A percentile compares a stretch with the other conserved stretches of the same genome.
Conservation (phyloP, 495 filamentous ascomycete genomes). For the Acidiella bohemica region DNA sequence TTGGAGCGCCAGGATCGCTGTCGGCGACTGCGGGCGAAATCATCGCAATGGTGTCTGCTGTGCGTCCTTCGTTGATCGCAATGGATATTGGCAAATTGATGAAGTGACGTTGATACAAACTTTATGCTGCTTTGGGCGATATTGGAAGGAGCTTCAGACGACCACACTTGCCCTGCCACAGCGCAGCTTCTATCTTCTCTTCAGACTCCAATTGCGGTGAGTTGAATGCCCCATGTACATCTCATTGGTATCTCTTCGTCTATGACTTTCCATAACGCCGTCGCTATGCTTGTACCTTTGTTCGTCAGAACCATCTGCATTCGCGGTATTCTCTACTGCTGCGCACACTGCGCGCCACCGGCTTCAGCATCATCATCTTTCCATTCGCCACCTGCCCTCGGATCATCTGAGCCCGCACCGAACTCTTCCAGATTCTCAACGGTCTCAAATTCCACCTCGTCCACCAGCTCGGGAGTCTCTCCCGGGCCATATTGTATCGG, state of each 20-base stretch:
- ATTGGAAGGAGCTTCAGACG: too few relatives aligned
- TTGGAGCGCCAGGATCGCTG: neutral
- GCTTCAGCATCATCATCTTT: conserved; percentile 58
- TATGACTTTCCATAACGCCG: conserved; percentile 1
- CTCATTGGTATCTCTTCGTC: neutral
- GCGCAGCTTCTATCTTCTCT: too few relatives aligned
- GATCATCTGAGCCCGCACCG: conserved; percentile 54
- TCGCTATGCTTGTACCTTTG: neutral
- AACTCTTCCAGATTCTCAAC: conserved; percentile 67
- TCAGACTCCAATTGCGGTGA: too few relatives aligned
- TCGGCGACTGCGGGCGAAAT: neutral
- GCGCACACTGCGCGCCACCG: conserved; percentile 55
- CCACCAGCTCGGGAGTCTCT: conserved; percentile 55
- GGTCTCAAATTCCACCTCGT: conserved; percentile 77
- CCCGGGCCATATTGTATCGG: conserved; percentile 32
- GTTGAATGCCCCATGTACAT: too few relatives aligned
- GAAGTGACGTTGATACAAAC: too few relatives aligned
- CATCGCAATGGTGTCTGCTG: neutral
- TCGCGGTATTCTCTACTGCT: conserved; percentile 46
- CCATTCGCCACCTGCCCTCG: conserved; percentile 58
- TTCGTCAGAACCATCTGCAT: neutral
- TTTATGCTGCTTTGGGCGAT: too few relatives aligned
- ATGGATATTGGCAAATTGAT: too few relatives aligned
- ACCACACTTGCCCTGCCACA: too few relatives aligned
- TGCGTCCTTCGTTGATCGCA: too few relatives aligned